Conservation (phyloP, 306 rosid genomes). For the Cucurbita ficifolia region DNA sequence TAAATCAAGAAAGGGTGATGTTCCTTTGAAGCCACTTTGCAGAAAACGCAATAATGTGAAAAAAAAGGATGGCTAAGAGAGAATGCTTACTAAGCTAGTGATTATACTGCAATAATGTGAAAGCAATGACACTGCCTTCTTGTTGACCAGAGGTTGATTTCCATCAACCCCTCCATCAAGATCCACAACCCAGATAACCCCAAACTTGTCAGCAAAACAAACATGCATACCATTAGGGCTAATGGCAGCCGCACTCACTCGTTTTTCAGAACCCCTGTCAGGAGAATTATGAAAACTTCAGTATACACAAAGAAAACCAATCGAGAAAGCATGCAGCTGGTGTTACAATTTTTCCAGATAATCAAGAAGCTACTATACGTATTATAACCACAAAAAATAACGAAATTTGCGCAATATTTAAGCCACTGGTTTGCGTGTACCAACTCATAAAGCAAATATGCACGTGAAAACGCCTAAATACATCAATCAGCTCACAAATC, state of each 20-base stretch:
- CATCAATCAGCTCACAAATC: background rate
- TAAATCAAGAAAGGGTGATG: background rate
- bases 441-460: no score
- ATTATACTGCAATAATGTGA: slow-evolving; percentile 95
- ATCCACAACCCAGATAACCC: slow-evolving; percentile 77
- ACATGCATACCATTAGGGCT: slow-evolving; percentile 47
- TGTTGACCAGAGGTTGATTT: slow-evolving; percentile 16
- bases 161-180: slow-evolving; percentile 25
- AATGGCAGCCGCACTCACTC: slow-evolving; percentile 75
- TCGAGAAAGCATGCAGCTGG: background rate
- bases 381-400: background rate
- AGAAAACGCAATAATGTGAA: background rate
- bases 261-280: slow-evolving; percentile 70
- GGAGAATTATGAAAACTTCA: background rate
- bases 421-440: background rate
- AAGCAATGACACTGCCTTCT: slow-evolving; percentile 48
- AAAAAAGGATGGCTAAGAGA: background rate
- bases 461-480: background rate
- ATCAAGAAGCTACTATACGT: background rate
- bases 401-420: background rate
- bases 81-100: slow-evolving; percentile 52
- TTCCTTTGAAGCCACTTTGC: background rate
- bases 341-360: background rate
- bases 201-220: slow-evolving; percentile 91
- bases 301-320: background rate